Evolutionary conservation across 2,329 filamentous ascomycete genomes (phyloP), one percentile per base, ranked within the genome.

Genomic region (Atkinsonella hypoxylon): DNA sequence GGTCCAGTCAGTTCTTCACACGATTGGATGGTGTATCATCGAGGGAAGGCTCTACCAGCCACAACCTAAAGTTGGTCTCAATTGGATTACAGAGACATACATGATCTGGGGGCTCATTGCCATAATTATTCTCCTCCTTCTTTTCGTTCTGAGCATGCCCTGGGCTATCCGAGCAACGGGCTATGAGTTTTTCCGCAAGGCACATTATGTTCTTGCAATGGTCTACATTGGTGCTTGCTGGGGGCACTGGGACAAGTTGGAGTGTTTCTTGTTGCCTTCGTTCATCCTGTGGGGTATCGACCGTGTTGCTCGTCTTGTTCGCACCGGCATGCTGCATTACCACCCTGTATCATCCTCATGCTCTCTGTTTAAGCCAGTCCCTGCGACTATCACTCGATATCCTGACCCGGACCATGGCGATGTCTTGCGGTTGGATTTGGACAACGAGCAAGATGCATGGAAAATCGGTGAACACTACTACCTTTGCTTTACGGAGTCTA

Each of bases 161-260:
- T 68, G 64, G 60, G 81, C 74, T 1, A 84, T 89, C 51, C 73
- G 75, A 9, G 65, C 75, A 45, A 87, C 83, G 0, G 86, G 86
- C 2, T 88, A 90, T 63, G 86, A 89, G 59, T 81, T 85, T 65
- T 89, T 89, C 71, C 76, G 84, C 54, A 88, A 87, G 61, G 69
- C 77, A 0, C 85, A 89, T 61, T 87, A 87, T 57, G 70, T 88
- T 12, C 70, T 89, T 2, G 86, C 85, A 11, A 79, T 85, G 68
- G 64, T 89, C 4, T 90, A 87, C 63, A 77, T 89, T 12, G 86
- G 83, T 4, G 84, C 83, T 3, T 84, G 83, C 64, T 88, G 83
- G 77, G 85, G 76, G 1, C 86, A 90, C 61, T 90, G 85, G 86
- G 64, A 72, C 47, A 70, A 81, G 47, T 70, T 89, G 4, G 72